These are phyloP conservation scores for Pestalotiopsis sp. DNA, from an alignment of 2,329 filamentous ascomycete species.

Conservation along the genomic window DNA sequence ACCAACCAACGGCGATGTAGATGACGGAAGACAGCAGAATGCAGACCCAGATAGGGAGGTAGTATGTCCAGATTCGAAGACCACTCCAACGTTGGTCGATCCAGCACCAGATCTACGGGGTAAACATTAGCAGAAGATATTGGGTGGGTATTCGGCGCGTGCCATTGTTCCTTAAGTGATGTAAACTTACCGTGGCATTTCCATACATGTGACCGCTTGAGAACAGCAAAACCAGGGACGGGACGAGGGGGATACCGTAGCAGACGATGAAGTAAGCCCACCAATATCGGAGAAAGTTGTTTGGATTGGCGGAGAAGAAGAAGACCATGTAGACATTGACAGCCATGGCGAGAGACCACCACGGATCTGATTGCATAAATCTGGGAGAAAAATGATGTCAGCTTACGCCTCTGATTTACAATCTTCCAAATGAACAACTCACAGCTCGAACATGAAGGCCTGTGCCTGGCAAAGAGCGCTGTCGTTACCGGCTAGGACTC, in stretches of 20 bases:
- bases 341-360: slow-evolving; percentile 83
- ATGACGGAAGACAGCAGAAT: slow-evolving; percentile 57
- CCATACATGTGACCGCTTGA: slow-evolving; percentile 55
- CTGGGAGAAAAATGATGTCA: slow-evolving; percentile 38
- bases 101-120: slow-evolving; percentile 64
- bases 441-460: slow-evolving; percentile 69
- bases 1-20: slow-evolving; percentile 60
- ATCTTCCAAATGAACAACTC: slow-evolving; percentile 36
- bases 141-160: too few relatives aligned
- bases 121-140: neutral
- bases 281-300: slow-evolving; percentile 72
- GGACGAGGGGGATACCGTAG: slow-evolving; percentile 72
- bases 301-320: slow-evolving; percentile 61
- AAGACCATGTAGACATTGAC: slow-evolving; percentile 77
- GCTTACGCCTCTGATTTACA: neutral
- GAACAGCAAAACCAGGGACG: slow-evolving; percentile 67
- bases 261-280: slow-evolving; percentile 72
- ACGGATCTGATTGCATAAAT: slow-evolving; percentile 77
- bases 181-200: slow-evolving; percentile 54
- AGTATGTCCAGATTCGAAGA: slow-evolving; percentile 64
- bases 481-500: slow-evolving; percentile 54
- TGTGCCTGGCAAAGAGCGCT: slow-evolving; percentile 65
- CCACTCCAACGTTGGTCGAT: slow-evolving; percentile 56
- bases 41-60: slow-evolving; percentile 64
- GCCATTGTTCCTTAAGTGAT: neutral